Base-by-base conservation (phyloP, 768 basidiomycete genomes). In the Mycena haematopus region DNA sequence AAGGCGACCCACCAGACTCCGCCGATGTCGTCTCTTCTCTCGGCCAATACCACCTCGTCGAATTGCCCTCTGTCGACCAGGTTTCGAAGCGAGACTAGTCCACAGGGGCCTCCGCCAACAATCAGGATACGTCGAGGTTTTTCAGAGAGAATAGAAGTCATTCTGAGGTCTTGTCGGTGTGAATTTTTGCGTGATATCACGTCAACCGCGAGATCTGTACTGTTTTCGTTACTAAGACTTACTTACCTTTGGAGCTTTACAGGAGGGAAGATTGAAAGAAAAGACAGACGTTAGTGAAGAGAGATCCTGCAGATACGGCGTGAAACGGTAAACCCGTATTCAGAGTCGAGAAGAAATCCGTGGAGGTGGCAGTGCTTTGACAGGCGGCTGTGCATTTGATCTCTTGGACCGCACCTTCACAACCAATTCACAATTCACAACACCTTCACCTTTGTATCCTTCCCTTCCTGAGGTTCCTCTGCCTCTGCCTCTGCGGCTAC, bases 41-140 rank as follows among this genome's bases (percentile, higher is more conserved):
- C 84, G 6, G 79, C 80, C 0, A 83, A 71, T 46, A 79, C 77
- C 0, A 84, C 82, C 21, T 73, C 72, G 1, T 77, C 78, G 27
- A 82, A 83, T 0, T 73, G 38, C 11, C 79, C 82, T 2, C 75
- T 72, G 46, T 78, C 73, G n/a, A 75, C 51, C 25, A 83, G 70
- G 62, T 85, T 85, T n/a, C 82, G 79, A 21, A 83, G 76, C 17
- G 80, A 71, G 6, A 83, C 80, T 4, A 85, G 76, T 5, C 84
- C 82, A 60, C 78, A 72, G 14, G 82, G 77, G 1, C 83, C 84
- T 0, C 78, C 82, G 15, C 83, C 82, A 22, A 85, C 72, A 56
- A 85, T 66, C 11, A 85, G 74, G 36, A 82, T 68, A 1, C 72
- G 69, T 50, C 69, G 72, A 6, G 78, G 78, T 40, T 58, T 47